A percentile compares a stretch with the other conserved stretches of the same genome.
Conservation (phyloP, 768 basidiomycete species). For the Stropharia rugosoannulata region DNA sequence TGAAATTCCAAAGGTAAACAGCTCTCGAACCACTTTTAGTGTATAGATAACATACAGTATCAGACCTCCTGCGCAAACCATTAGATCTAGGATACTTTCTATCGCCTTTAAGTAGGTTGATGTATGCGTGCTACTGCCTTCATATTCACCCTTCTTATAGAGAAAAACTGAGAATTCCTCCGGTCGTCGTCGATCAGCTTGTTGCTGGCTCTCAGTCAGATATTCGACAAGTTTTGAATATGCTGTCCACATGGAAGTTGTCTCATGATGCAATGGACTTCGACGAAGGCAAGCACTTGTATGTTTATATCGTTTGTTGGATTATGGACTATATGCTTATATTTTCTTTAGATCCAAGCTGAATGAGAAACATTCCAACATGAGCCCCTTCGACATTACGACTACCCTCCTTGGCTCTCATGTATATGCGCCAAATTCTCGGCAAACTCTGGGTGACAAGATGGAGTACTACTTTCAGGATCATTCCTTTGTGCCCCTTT, state of each 20-base stretch:
- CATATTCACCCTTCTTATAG: slow-evolving; percentile 34
- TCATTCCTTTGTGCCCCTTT: slow-evolving; percentile 89
- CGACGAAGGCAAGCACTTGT: slow-evolving; percentile 92
- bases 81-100: slow-evolving; percentile 86
- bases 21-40: not conserved
- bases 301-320: slow-evolving; percentile 29
- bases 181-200: slow-evolving; percentile 90
- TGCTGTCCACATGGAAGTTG: slow-evolving; percentile 98
- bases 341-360: slow-evolving; percentile 60
- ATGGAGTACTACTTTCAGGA: slow-evolving; percentile 98
- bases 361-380: slow-evolving; percentile 90
- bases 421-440: slow-evolving; percentile 78
- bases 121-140: not conserved
- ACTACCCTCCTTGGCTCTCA: slow-evolving; percentile 89
- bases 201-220: slow-evolving; percentile 89
- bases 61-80: slow-evolving; percentile 73
- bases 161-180: slow-evolving; percentile 91
- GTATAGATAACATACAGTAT: slow-evolving; percentile 6
- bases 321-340: not conserved
- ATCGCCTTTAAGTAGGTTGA: slow-evolving; percentile 83
- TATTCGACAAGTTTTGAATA: slow-evolving; percentile 95
- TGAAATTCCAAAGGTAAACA: slow-evolving; percentile 76
- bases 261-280: slow-evolving; percentile 80
- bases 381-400: slow-evolving; percentile 93
- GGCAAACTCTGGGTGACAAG: slow-evolving; percentile 85